Base-by-base conservation (phyloP, 163 green algal species). In the Chlamydomonas reinhardtii region DNA sequence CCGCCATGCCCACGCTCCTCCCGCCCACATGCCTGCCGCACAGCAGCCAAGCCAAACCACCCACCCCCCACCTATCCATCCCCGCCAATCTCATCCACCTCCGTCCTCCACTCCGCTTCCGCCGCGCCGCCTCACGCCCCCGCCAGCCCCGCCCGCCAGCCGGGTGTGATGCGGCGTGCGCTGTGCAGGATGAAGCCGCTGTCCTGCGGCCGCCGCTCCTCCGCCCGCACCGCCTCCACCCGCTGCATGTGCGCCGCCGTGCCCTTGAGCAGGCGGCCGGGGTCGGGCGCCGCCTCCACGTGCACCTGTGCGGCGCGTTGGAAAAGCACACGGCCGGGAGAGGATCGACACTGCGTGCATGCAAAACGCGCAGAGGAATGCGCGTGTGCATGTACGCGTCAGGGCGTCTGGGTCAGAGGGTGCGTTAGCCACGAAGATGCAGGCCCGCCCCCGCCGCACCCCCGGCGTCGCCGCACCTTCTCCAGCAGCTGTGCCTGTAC, bases 101-200 rank as follows among this genome's bases (percentile, higher is more conserved):
- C 1, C 59, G 31, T 8, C 24, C n/a, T n/a, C n/a, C n/a, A n/a
- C n/a, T n/a, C n/a, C n/a, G n/a, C n/a, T n/a, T n/a, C n/a, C n/a
- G n/a, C 56, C 19, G 56, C 17, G 2, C 5, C 19, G 56, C 14
- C 29, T 76, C 48, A 85, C 20, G n/a, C n/a, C 32, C 84, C 66
- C 56, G 72, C 35, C 74, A 89, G 24, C 54, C 74, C 68, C 37
- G 75, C 74, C 11, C 84, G 27, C 84, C 84, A 89, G 19, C n/a
- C 31, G 27, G 84, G 84, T 34, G 54, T 75, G 35, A 73, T 37
- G 11, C 76, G 66, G 15, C 64, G 31, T 56, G 74, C 34, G 37
- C 34, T 80, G 27, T 89, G 84, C 75, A 90, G 71, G 62, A 90
- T 90, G 76, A 90, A 90, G 71, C 25, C 61, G 62, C 76, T 83